Base-by-base conservation (phyloP, 371 early-diverging fungal genomes). In the Mortierella sp. region DNA sequence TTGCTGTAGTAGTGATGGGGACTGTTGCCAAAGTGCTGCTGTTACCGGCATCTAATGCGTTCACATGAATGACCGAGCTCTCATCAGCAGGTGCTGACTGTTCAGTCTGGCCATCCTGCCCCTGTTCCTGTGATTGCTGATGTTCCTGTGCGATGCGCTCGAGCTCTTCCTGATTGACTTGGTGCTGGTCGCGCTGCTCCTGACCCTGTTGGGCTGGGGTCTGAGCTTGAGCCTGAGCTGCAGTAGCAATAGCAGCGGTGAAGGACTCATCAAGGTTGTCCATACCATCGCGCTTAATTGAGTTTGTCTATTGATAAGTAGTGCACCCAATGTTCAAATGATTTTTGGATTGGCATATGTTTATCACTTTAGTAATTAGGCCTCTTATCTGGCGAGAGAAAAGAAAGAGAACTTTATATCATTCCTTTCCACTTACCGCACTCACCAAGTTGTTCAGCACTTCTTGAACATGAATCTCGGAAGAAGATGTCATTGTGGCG, bases 391-490 rank as follows among this genome's bases (percentile, higher is more conserved):
- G 12, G 5, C 31, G n/a, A 34, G 6, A 26, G 5, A n/a, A n/a
- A n/a, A 28, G 49, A 28, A 7, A 49, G 17, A 32, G 12, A 22
- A 6, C 43, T 35, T 40, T 2, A 9, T 34, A 53, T 2, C 31
- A n/a, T 42, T 43, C n/a, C n/a, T 26, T 43, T 23, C 9, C 61
- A 15, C 67, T 49, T 51, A 26, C 19, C 2, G 56, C 32, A 45
- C 72, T 53, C 56, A 77, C 78, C 64, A 77, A 32, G 66, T 68
- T 72, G 51, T 76, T 76, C 42, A 76, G 58, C 37, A 77, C 78
- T 32, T 77, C 78, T 29, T 77, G 78, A 29, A 77, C 78, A 31
- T 75, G 76, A 64, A 62, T 72, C 69, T 64, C 61, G n/a, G 72
- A 63, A 9, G 66, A 64, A 10, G 70, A 65, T 23, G 72, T 68